Conservation (phyloP, 2,329 filamentous ascomycete species). For the Fusarium circinatum region DNA sequence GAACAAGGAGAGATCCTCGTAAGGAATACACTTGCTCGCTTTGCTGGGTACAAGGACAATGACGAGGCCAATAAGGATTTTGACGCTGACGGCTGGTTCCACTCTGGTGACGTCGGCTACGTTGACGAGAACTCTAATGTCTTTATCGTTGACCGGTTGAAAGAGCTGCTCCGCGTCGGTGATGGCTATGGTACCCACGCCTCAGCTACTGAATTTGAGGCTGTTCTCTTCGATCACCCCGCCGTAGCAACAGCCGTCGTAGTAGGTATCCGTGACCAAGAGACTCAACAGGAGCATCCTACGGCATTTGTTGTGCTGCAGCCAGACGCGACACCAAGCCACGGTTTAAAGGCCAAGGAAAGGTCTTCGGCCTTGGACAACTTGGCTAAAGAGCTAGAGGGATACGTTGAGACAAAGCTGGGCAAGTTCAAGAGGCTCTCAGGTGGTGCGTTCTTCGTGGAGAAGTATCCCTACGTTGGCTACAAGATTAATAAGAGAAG, state of each 20-base stretch:
- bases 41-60: not conserved
- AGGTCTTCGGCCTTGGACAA: not conserved
- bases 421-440: not conserved
- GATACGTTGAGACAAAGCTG: not conserved
- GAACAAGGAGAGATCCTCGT: not conserved
- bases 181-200: not conserved
- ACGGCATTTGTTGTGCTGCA: not conserved
- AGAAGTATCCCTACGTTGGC: not conserved
- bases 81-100: not conserved
- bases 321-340: not conserved
- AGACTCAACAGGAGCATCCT: not conserved
- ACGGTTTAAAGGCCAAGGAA: not conserved
- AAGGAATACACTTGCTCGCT: not conserved
- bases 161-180: not conserved
- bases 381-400: not conserved
- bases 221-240: not conserved
- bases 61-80: not conserved
- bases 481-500: not conserved
- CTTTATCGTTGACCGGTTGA: not conserved
- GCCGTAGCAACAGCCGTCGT: not conserved
- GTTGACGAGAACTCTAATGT: not conserved
- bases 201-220: not conserved
- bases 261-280: not conserved
- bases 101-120: not conserved
- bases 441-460: not conserved